Conservation (phyloP, 1,139 yeast species). For the Hansenula sp. region DNA sequence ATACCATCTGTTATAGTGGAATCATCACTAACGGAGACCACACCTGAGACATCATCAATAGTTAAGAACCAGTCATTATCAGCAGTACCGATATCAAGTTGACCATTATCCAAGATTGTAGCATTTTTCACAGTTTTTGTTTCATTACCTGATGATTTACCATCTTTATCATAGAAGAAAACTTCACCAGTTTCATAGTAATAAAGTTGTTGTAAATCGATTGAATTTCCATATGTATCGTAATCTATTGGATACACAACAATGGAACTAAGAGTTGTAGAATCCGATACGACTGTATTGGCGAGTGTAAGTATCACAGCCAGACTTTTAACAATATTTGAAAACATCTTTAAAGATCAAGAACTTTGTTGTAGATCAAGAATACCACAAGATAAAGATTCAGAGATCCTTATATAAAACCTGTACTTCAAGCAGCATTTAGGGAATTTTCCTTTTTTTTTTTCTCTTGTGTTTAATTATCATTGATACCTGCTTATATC, state of each 20-base stretch:
- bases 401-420: too few species aligned
- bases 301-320: not conserved
- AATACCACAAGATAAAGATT: too few species aligned
- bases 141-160: not conserved
- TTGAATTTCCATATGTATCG: slow-evolving; percentile 10
- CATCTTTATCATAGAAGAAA: slow-evolving; percentile 9
- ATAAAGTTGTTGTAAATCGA: slow-evolving; percentile 13
- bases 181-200: slow-evolving; percentile 11
- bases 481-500: too few species aligned
- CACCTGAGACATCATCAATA: slow-evolving; percentile 11
- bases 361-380: too few species aligned
- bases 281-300: not conserved
- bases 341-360: too few species aligned
- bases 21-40: slow-evolving; percentile 8
- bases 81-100: slow-evolving; percentile 4
- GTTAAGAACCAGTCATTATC: slow-evolving; percentile 5
- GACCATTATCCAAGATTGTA: slow-evolving; percentile 8
- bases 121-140: slow-evolving; percentile 10
- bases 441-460: too few species aligned
- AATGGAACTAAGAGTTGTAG: slow-evolving; percentile 10
- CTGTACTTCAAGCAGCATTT: too few species aligned
- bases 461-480: too few species aligned
- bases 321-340: too few species aligned
- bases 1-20: slow-evolving; percentile 8
- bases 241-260: slow-evolving; percentile 17